Percentiles rank a stretch among this genome's conserved stretches.
These are phyloP conservation scores for Ganoderma leucocontextum DNA, from an alignment of 1,284 basidiomycete genomes.

Conservation along the genomic window DNA sequence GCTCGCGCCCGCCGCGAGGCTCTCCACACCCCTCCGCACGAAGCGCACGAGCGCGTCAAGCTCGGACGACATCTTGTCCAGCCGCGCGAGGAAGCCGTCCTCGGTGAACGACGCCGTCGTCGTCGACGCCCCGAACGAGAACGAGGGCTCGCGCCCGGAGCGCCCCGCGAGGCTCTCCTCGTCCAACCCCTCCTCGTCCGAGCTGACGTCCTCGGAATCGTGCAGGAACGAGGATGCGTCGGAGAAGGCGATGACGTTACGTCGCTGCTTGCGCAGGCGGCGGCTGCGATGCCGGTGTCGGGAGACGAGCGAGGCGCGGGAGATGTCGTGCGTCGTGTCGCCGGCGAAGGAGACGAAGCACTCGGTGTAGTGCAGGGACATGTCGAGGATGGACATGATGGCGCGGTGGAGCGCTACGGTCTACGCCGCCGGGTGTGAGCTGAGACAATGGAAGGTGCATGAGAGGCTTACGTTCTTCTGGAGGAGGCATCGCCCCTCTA, in stretches of 20 bases:
- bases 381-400: constrained; percentile 76
- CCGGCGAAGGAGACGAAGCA: constrained; percentile 68
- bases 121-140: constrained; percentile 50
- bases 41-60: constrained; percentile 76
- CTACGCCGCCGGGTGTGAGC: constrained; percentile 44
- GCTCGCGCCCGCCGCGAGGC: constrained; percentile 59
- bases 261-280: constrained; percentile 57
- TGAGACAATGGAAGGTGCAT: background rate
- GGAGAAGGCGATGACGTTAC: constrained; percentile 67
- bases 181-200: constrained; percentile 49
- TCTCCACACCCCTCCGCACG: constrained; percentile 71
- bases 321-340: constrained; percentile 65
- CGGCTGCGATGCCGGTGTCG: constrained; percentile 62
- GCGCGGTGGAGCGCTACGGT: constrained; percentile 69
- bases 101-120: constrained; percentile 47
- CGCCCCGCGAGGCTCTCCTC: constrained; percentile 34
- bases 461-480: constrained; percentile 62
- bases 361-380: constrained; percentile 73
- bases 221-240: constrained; percentile 46
- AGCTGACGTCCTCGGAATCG: constrained; percentile 39
- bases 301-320: constrained; percentile 54
- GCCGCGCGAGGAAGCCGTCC: constrained; percentile 53
- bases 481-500: constrained; percentile 74
- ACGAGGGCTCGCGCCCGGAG: constrained; percentile 49
- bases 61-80: constrained; percentile 72